Conservation (phyloP, 1,284 basidiomycete genomes). For the Schizophyllum commune region DNA sequence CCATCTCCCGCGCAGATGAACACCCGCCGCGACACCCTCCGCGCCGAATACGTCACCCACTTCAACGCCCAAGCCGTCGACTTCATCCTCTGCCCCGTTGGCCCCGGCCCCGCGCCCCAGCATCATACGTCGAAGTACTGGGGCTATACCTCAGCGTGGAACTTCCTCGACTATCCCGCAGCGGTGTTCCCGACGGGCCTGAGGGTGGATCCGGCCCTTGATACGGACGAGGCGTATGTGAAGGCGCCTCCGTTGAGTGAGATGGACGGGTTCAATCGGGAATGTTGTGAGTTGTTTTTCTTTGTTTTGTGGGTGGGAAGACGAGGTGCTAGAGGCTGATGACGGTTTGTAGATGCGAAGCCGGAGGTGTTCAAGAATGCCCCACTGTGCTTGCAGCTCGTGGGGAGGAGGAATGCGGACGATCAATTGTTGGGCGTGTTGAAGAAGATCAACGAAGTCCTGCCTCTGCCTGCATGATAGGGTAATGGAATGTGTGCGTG, state of each 20-base stretch:
- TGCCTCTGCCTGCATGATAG: constrained; percentile 1
- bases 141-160: constrained; percentile 16
- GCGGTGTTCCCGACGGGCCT: constrained; percentile 13
- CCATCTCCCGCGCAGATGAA: constrained; percentile 14
- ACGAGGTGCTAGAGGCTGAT: too few relatives aligned
- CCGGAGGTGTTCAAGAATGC: constrained; percentile 6
- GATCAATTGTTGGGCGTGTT: constrained; percentile 7
- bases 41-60: constrained; percentile 19
- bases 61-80: constrained; percentile 21
- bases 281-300: constrained; percentile 5
- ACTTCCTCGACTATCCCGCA: constrained; percentile 13
- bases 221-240: constrained; percentile 2
- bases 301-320: neutral
- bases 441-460: constrained; percentile 4
- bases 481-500: neutral
- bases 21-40: constrained; percentile 17
- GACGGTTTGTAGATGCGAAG: neutral
- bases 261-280: constrained; percentile 6
- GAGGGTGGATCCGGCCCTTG: constrained; percentile 4
- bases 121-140: constrained; percentile 24
- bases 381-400: constrained; percentile 12
- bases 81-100: constrained; percentile 23
- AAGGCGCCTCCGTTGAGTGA: constrained; percentile 7
- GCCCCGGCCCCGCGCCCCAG: constrained; percentile 16
- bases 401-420: constrained; percentile 8